A percentile compares a stretch with the other conserved stretches of the same genome.
phyloP scores from a whole-genome alignment of 345 rosid genomes.

The Dipteronia sinensis region DNA sequence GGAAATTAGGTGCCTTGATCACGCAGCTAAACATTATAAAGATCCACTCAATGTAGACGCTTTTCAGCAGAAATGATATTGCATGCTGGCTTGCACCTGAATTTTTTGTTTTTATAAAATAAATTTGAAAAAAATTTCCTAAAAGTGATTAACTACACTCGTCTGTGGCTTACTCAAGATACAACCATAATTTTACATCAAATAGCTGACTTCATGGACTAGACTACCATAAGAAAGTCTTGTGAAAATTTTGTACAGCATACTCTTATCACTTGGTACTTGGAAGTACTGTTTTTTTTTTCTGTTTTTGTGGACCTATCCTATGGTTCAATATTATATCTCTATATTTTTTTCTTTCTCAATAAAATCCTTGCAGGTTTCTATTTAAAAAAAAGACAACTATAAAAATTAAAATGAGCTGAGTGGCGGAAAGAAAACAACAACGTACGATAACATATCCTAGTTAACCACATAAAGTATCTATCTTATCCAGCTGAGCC shows the following conservation, averaged over 20 bases:
- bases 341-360: background rate
- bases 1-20: background rate
- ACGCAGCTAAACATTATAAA: background rate
- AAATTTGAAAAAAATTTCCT: background rate
- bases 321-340: background rate
- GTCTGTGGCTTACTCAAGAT: background rate
- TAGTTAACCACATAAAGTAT: background rate
- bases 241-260: background rate
- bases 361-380: background rate
- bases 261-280: background rate
- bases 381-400: background rate
- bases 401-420: background rate
- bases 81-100: background rate
- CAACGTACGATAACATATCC: background rate
- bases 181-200: conserved; percentile 5
- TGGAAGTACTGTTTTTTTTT: background rate
- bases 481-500: background rate
- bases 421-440: background rate
- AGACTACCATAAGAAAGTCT: background rate
- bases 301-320: background rate
- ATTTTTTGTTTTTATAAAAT: no score
- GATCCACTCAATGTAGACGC: background rate
- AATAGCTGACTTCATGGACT: background rate
- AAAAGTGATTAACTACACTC: background rate
- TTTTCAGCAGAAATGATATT: background rate